These are phyloP conservation scores for Poa annua DNA, from an alignment of 176 grass and related monocot species.

Conservation along the genomic window DNA sequence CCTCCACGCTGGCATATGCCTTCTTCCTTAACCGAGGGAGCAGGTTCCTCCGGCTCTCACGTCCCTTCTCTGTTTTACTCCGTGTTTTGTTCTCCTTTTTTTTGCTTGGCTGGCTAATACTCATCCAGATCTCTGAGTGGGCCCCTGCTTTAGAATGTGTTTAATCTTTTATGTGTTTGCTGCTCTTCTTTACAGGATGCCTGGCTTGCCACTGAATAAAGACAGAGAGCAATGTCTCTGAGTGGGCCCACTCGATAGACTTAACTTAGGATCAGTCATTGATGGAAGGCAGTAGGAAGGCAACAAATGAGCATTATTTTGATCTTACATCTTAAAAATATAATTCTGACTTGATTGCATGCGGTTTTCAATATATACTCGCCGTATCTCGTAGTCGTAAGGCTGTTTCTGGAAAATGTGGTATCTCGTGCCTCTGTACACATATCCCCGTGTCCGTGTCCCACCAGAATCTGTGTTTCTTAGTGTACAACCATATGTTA, in stretches of 20 bases:
- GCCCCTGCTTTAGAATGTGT: neutral
- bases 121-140: neutral
- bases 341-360: neutral
- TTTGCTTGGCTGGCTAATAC: neutral
- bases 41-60: neutral
- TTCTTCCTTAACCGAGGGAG: conserved; percentile 17
- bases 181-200: neutral
- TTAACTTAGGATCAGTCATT: neutral
- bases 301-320: neutral
- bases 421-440: too few species aligned
- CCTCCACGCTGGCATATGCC: neutral
- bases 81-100: neutral
- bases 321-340: conserved; percentile 21
- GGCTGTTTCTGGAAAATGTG: neutral
- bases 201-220: neutral
- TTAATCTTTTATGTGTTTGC: neutral
- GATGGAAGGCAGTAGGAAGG: neutral
- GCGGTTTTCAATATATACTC: neutral
- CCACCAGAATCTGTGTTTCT: too few species aligned
- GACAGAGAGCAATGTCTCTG: neutral
- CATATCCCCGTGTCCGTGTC: too few species aligned
- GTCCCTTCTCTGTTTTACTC: conserved; percentile 6
- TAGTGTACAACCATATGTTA: neutral
- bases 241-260: neutral
- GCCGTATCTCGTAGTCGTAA: neutral